Conservation (phyloP, 176 grass and related monocot species). For the bread wheat (Triticum aestivum) region IWGSC_CS_RefSeq_v2.1 NC_057802.1:359514162-359514661, state of each 20-base stretch:
- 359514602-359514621: too few species aligned
- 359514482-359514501: slow-evolving; percentile 21
- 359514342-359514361: slow-evolving; percentile 20
- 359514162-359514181: background rate
- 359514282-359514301: slow-evolving; percentile 58
- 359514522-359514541: slow-evolving; percentile 17
- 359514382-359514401: slow-evolving; percentile 33
- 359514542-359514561: background rate
- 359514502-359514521: background rate
- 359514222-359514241: slow-evolving; percentile 24
- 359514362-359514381: slow-evolving; percentile 20
- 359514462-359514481: slow-evolving; percentile 22
- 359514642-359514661: too few species aligned
- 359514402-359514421: background rate
- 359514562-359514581: too few species aligned
- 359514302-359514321: background rate
- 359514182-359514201: slow-evolving; percentile 5
- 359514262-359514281: slow-evolving; percentile 42
- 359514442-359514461: background rate
- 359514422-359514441: slow-evolving; percentile 17
- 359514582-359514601: too few species aligned
- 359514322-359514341: background rate
- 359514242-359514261: slow-evolving; percentile 17
- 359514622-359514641: too few species aligned
- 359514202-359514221: slow-evolving; percentile 71